Percentiles rank a stretch among this genome's conserved stretches.
These are phyloP conservation scores for Friedmanniomyces simplex DNA, from an alignment of 495 filamentous ascomycete genomes.

Conservation along the genomic window DNA sequence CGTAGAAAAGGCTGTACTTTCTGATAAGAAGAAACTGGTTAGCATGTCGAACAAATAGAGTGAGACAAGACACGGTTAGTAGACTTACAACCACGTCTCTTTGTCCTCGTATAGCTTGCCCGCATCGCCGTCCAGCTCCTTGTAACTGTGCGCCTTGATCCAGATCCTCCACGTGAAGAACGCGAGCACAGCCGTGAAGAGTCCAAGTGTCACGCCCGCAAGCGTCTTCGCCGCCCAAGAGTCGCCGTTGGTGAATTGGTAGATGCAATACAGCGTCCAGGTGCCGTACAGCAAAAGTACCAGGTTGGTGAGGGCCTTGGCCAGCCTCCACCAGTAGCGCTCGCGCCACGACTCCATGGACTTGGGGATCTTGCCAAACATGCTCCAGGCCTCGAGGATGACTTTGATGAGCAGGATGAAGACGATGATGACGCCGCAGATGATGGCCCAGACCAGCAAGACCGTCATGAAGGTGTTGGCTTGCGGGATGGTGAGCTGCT, in stretches of 20 bases:
- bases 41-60: too few relatives aligned
- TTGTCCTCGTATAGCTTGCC: constrained; percentile 74
- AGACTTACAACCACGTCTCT: constrained; percentile 57
- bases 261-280: constrained; percentile 93
- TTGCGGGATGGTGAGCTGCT: constrained; percentile 71
- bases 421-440: constrained; percentile 74
- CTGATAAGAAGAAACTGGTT: too few relatives aligned
- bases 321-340: constrained; percentile 88
- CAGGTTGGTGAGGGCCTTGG: constrained; percentile 78
- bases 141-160: constrained; percentile 60
- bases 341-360: constrained; percentile 76
- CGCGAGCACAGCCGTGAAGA: constrained; percentile 68
- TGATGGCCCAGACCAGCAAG: constrained; percentile 75
- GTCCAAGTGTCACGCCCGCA: constrained; percentile 65
- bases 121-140: constrained; percentile 63
- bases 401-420: constrained; percentile 86
- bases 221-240: constrained; percentile 89
- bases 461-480: constrained; percentile 96
- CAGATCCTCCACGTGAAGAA: constrained; percentile 81
- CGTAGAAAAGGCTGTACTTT: constrained; percentile 95
- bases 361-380: constrained; percentile 81
- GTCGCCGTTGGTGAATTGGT: constrained; percentile 86
- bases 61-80: too few relatives aligned
- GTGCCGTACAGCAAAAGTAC: constrained; percentile 88
- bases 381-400: constrained; percentile 80